Evolutionary conservation across 345 rosid species (phyloP).

Genomic region (Noccaea caerulescens): DNA sequence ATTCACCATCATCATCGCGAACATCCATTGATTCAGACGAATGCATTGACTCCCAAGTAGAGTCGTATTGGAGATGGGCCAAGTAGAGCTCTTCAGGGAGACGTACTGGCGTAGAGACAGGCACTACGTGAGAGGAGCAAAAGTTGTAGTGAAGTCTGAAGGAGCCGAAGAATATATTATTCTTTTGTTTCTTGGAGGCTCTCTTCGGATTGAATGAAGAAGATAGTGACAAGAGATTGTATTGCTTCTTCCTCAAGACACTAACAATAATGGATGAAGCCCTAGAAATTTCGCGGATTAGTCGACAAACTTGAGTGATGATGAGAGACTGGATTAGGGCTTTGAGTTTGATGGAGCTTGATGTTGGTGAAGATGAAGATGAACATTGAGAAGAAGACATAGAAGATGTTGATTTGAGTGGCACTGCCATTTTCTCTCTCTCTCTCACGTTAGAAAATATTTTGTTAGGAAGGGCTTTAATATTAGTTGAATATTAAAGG

Average conservation of each 20-base stretch:
- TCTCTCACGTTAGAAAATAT: slow-evolving; percentile 25
- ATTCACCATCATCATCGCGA: slow-evolving; percentile 15
- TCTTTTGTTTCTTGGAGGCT: slow-evolving; percentile 50
- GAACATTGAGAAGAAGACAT: slow-evolving; percentile 33
- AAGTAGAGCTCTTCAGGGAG: slow-evolving; percentile 48
- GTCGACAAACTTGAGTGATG: slow-evolving; percentile 58
- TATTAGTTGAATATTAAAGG: slow-evolving; percentile 18
- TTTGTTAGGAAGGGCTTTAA: slow-evolving; percentile 22
- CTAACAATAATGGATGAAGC: slow-evolving; percentile 59
- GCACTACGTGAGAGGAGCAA: slow-evolving; percentile 80
- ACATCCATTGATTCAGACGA: slow-evolving; percentile 34
- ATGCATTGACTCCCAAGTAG: slow-evolving; percentile 54
- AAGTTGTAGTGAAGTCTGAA: slow-evolving; percentile 90
- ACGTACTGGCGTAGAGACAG: slow-evolving; percentile 54
- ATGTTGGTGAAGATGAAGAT: slow-evolving; percentile 52
- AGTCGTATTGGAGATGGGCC: slow-evolving; percentile 58
- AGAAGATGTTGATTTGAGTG: slow-evolving; percentile 38
- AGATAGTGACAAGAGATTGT: slow-evolving; percentile 46
- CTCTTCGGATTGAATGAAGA: slow-evolving; percentile 50
- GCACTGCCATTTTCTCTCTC: slow-evolving; percentile 39
- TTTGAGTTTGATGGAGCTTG: slow-evolving; percentile 62
- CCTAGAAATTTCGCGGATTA: slow-evolving; percentile 55
- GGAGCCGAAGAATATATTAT: slow-evolving; percentile 69
- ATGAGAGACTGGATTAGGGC: slow-evolving; percentile 62
- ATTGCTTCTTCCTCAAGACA: slow-evolving; percentile 54